Base-by-base conservation (phyloP, 2,329 filamentous ascomycete species). In the Penicillium occitanis region DNA sequence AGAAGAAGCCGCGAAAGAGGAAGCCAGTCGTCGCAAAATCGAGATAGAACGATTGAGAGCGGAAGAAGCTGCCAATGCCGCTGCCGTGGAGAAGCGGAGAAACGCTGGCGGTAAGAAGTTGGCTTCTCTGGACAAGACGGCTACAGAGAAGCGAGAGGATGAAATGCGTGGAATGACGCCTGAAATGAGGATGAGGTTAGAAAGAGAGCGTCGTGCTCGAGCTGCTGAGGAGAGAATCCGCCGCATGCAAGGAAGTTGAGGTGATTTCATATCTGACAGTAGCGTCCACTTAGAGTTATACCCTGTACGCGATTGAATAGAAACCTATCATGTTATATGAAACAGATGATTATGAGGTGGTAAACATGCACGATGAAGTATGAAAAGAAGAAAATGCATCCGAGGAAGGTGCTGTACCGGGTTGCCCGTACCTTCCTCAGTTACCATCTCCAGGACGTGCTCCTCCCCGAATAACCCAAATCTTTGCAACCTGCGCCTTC, bases 161-260 rank as follows among this genome's bases (percentile, higher is more conserved):
- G 93, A 97, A 77, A 86, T 86, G 59, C 87, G 92, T 69, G 93
- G 94, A 0, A 83, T 98, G 81, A 96, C 91, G 50, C 89, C 92
- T 0, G 94, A 98, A 80, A 93, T 95, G 87, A 87, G 88, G 75
- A 87, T 89, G 86, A 88, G 86, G 75, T 78, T 98, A 63, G 95
- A 98, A 77, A 84, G 95, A 71, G 95, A 99, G 80, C 84, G 93
- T 71, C 89, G 94, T 73, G 95, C 95, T 3, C 87, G 94, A 72
- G 95, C 95, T 8, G 94, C 93, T 0, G 95, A 98, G 79, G 93
- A 94, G 81, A 87, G 94, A 74, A 84, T 97, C 67, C 88, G 85
- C 79, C 84, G 85, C 73, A 83, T 92, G 85, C 85, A 87, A 72
- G 80, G 72, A 40, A 71, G 71, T 11, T 74, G 63, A 66, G 55